Evolutionary conservation across 345 rosid species (phyloP), one percentile per base, ranked within the genome.

Genomic region (Salix dunnii): DNA sequence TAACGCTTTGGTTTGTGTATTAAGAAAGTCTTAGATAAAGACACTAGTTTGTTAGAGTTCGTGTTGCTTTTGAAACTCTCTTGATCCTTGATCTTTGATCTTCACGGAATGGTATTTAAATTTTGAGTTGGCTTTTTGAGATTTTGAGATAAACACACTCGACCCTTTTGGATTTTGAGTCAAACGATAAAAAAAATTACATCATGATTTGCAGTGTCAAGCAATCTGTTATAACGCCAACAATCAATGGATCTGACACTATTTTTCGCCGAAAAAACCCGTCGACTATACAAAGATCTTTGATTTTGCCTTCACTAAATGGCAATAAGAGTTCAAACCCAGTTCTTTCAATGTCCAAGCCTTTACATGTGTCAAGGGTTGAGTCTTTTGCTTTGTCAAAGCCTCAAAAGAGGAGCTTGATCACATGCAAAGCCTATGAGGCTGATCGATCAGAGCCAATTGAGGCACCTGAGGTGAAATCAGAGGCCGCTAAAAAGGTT

Each of bases 371-470:
- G 74, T 84, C 89, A 1, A 87, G 88, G 28, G 65, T 86, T 53
- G 74, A 83, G 55, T 70, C 82, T 46, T 73, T 79, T 58, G 82
- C 78, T 31, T 63, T 84, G n/a, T 14, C 78, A 46, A 74, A 76
- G 18, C 77, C 75, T n/a, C 71, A 33, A 27, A 79, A 68, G 58
- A 84, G 72, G 74, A 61, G 86, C 35, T 72, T 73, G 85, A 76
- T 83, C 76, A 86, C 81, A 75, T 92, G 99, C 78, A 80, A 87
- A 68, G 99, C 99, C 4, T 93, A 91, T 36, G 99, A 92, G 79
- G 98, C 98, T 0, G 97, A 92, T 53, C 79, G 80, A 76, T 88
- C 93, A 30, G 81, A 85, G 83, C 91, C 96, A 61, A 77, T 90
- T 28, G 89, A 87, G 43, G 70, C 60, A 23, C 2, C 30, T 0